These are phyloP conservation scores for Rhizopogon roseolus DNA, from an alignment of 768 basidiomycete species.

Conservation along the genomic window DNA sequence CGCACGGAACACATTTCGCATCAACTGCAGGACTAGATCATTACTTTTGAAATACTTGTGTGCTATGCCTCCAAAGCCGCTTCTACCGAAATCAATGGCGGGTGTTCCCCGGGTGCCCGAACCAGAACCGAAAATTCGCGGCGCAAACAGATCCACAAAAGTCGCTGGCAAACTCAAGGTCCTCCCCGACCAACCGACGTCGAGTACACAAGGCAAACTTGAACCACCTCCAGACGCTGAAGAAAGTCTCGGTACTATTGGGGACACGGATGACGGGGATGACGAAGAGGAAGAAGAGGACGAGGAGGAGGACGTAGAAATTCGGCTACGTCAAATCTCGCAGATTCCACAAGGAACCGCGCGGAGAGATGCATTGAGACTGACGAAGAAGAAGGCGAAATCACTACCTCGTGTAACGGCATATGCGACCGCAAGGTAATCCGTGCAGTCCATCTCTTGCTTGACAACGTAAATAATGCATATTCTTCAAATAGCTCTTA, in stretches of 20 bases:
- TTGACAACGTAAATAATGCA: neutral
- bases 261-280: conserved; percentile 64
- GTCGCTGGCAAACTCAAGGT: conserved; percentile 85
- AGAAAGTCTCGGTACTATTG: conserved; percentile 44
- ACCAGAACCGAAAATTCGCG: conserved; percentile 53
- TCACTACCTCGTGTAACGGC: conserved; percentile 91
- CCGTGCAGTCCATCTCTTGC: neutral
- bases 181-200: conserved; percentile 78
- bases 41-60: neutral
- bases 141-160: conserved; percentile 77
- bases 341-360: conserved; percentile 94
- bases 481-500: conserved; percentile 59
- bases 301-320: conserved; percentile 55
- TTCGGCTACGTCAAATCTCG: conserved; percentile 63
- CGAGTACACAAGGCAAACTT: conserved; percentile 14
- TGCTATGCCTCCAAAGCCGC: conserved; percentile 25
- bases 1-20: too few species aligned
- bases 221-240: conserved; percentile 22
- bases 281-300: conserved; percentile 58
- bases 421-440: conserved; percentile 88
- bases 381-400: conserved; percentile 95
- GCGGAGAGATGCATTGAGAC: conserved; percentile 78
- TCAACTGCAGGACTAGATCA: neutral
- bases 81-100: conserved; percentile 26
- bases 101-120: conserved; percentile 7